Evolutionary conservation across 345 rosid genomes (phyloP), one percentile per base, ranked within the genome.

Genomic region (Citrus trifoliata): DNA sequence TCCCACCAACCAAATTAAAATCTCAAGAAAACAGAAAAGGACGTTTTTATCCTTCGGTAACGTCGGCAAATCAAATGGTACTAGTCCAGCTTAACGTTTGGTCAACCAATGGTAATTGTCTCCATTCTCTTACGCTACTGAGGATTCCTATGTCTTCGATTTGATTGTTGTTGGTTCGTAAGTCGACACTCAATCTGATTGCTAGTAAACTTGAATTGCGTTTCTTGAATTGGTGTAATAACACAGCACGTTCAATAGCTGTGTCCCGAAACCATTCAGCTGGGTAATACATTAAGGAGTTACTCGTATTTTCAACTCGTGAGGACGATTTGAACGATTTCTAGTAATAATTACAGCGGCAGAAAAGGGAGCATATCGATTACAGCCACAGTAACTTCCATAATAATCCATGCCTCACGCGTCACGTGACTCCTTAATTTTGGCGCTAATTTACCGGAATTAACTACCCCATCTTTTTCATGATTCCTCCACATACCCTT

Each of bases 391-490:
- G 76, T 79, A 56, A 73, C n/a, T 25, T 48, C 6, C 58, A n/a
- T 48, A 53, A 67, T 59, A 37, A 74, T 16, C 40, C 40, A 14
- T 21, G 33, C 18, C 51, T 28, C 53, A 33, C 16, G 21, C 8
- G 77, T 48, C 82, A 71, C 61, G 82, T 35, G 82, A 76, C 38
- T n/a, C 77, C 71, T 65, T 71, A 30, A 66, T 59, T 66, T 74
- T 76, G 78, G 80, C 77, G 82, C 82, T 58, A 79, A 79, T 30
- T 64, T 59, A 75, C 85, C 85, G 48, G 80, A 65, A 74, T 70
- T 78, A 79, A 78, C 85, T 71, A 58, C 37, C 77, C 37, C 77
- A 3, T 24, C 6, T 1, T 6, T 53, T 22, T 16, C 61, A 16
- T 58, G 35, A 38, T 38, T 70, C n/a, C 40, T 55, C 66, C 79